Evolutionary conservation across 306 rosid species (phyloP), one percentile per base, ranked within the genome.

Genomic region (Glycyrrhiza uralensis): DNA sequence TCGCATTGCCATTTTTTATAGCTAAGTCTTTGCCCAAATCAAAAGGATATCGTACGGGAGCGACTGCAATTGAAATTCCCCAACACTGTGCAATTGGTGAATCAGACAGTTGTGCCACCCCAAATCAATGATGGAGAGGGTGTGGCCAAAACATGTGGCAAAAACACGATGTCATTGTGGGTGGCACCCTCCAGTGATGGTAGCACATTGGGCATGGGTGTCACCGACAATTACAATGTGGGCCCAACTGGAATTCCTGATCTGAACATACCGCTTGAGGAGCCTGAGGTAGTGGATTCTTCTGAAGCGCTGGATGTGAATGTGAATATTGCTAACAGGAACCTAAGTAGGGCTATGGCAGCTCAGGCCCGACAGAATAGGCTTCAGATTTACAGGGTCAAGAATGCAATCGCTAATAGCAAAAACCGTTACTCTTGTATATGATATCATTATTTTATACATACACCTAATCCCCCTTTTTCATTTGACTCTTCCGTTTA

Each of bases 351-450:
- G 81, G 23, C 49, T 4, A 12, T 80, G 74, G 86, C 91, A 2
- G 83, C 88, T 29, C 70, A 59, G 47, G 89, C 91, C 0, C 80
- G 93, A 42, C 80, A 81, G 23, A 82, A 67, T 8, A 85, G 96
- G 77, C 76, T 76, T 64, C 80, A 52, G 69, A 84, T 84, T 76
- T 75, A 57, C 23, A 80, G 85, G 81, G 47, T 28, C 6, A 89
- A 89, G 76, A 85, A 60, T 56, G 11, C 82, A 46, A 30, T 66
- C 3, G 66, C 68, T 9, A 57, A 59, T 11, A 47, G 2, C 57
- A 77, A 79, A 81, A 24, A 28, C 36, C 81, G 80, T 8, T 30
- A 49, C 50, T 28, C 50, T 30, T 24, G 19, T 28, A 59, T 75
- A 69, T 68, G 75, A 66, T 60, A 5, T 38, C 11, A 1, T 38